Evolutionary conservation across 1,284 basidiomycete species (phyloP), one percentile per base, ranked within the genome.

Genomic region (Porogramme epimiltina): DNA sequence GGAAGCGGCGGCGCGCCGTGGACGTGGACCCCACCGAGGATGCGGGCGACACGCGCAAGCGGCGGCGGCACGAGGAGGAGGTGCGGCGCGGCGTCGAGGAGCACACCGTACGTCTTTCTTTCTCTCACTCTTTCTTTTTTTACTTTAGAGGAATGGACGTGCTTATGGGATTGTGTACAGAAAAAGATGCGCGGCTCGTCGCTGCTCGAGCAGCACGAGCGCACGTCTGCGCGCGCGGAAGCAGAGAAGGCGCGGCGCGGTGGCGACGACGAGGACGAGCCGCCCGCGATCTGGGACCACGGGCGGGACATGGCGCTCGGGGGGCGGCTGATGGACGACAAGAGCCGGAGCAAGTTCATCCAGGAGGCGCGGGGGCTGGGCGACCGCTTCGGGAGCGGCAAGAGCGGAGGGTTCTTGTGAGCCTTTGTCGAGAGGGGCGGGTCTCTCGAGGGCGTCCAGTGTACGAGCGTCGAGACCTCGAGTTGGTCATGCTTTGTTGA

Each of bases 301-400:
- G 76, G 82, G 36, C 77, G 91, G 20, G 92, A 95, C 70, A 95
- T 97, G 92, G 81, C 81, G 3, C 65, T 95, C 13, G 85, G 85
- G 4, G 94, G 94, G 4, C 74, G 90, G 45, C 72, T 95, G 34
- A 87, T 97, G 87, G 91, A 90, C 61, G 93, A 95, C 58, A 79
- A 77, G 51, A 85, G 90, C 66, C 78, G 94, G 50, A 76, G 80
- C 48, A 85, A 85, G 63, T 79, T 93, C 69, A 79, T 97, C 60
- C 79, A 77, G 47, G 93, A 95, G 54, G 87, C 93, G 11, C 83
- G 80, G 59, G 82, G 85, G 4, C 74, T 95, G 22, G 85, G 87
- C 36, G 90, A 93, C 65, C 75, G 92, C 42, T 95, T 95, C 66
- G 89, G 90, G 9, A 73, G 78, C 40, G 85, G 86, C 6, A 85